Percentiles rank a stretch among this genome's conserved stretches.
phyloP scores from a whole-genome alignment of 192 early-diverging fungal genomes.

The Backusella australiensis region DNA sequence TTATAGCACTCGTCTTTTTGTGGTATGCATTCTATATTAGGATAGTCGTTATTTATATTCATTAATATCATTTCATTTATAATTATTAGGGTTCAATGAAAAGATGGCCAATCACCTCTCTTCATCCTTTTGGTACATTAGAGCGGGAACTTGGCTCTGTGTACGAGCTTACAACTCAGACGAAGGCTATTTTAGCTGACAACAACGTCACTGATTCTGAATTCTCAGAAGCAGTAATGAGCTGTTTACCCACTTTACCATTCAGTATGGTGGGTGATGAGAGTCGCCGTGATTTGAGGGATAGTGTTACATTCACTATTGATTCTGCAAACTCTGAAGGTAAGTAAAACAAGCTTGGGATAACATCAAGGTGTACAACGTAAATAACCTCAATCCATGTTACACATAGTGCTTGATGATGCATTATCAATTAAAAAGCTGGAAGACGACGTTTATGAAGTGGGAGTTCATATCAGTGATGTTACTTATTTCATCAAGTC shows the following conservation, averaged over 20 bases:
- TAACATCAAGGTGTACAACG: not conserved
- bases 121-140: conserved; percentile 70
- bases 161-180: conserved; percentile 76
- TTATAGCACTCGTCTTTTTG: conserved; percentile 56
- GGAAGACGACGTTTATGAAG: conserved; percentile 73
- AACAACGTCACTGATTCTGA: conserved; percentile 68
- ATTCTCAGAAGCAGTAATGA: conserved; percentile 72
- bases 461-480: conserved; percentile 88
- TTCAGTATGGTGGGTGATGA: conserved; percentile 65
- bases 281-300: conserved; percentile 69
- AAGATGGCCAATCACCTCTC: conserved; percentile 63
- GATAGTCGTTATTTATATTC: not conserved
- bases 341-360: conserved; percentile 3
- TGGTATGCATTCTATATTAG: conserved; percentile 31
- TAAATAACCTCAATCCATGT: not conserved
- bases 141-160: conserved; percentile 71
- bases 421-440: conserved; percentile 64
- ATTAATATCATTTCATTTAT: conserved; percentile 2
- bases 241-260: conserved; percentile 70
- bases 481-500: conserved; percentile 95
- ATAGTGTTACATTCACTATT: conserved; percentile 77
- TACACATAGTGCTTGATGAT: conserved; percentile 59
- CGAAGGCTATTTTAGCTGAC: conserved; percentile 73
- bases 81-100: conserved; percentile 54
- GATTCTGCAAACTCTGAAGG: conserved; percentile 79